Percentiles rank a stretch among this genome's conserved stretches.
These are phyloP conservation scores for Apophysomyces sp. DNA, from an alignment of 371 early-diverging fungal species.

Conservation along the genomic window DNA sequence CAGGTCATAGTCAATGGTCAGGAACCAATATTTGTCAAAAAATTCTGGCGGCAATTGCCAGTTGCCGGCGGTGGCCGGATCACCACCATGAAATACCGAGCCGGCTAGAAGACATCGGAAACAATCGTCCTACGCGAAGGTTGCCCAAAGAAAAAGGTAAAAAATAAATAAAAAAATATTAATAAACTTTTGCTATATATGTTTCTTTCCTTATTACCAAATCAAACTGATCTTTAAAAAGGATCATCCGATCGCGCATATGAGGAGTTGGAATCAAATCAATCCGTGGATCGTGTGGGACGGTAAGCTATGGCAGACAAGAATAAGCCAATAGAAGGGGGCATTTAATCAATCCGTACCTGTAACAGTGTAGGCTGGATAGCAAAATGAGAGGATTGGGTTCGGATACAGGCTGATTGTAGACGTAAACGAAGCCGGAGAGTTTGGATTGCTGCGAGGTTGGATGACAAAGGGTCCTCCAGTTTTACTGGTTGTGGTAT, in stretches of 20 bases:
- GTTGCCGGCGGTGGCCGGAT: constrained; percentile 53
- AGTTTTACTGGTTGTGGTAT: constrained; percentile 16
- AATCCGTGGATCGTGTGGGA: constrained; percentile 63
- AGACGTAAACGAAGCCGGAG: constrained; percentile 37
- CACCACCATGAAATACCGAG: constrained; percentile 58
- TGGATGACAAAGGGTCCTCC: constrained; percentile 23
- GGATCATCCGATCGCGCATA: constrained; percentile 63
- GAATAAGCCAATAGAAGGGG: constrained; percentile 1
- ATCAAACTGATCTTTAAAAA: constrained; percentile 57
- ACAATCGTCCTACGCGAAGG: constrained; percentile 43
- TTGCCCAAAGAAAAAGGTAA: not conserved
- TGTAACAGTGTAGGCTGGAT: constrained; percentile 46
- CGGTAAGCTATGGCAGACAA: constrained; percentile 30
- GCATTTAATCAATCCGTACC: constrained; percentile 22
- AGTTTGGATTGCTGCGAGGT: constrained; percentile 42
- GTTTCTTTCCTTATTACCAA: constrained; percentile 8
- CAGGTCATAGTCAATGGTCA: constrained; percentile 48
- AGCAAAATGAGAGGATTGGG: constrained; percentile 32
- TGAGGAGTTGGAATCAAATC: constrained; percentile 60
- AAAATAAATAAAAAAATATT: not conserved
- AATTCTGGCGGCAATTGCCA: constrained; percentile 60
- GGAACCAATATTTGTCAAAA: constrained; percentile 58
- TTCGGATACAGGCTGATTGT: constrained; percentile 34
- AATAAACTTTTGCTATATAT: not conserved
- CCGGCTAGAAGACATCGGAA: constrained; percentile 48